These are phyloP conservation scores for Fusarium mangiferae DNA, from an alignment of 2,329 filamentous ascomycete species.

Conservation along the genomic window DNA sequence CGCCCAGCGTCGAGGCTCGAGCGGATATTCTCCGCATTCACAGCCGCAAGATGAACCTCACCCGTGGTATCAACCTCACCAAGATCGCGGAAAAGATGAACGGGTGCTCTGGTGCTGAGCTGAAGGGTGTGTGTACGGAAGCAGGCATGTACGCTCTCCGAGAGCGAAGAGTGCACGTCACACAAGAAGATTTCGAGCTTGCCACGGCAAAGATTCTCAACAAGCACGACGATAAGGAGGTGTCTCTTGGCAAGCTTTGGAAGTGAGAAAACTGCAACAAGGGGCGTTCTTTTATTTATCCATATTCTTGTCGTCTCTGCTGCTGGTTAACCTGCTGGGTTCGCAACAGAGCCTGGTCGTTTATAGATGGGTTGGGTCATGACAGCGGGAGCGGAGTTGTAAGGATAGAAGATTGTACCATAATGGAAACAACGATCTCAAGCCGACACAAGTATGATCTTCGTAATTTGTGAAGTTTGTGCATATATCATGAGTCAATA, in stretches of 20 bases:
- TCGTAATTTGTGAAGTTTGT: background rate
- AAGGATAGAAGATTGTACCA: constrained; percentile 51
- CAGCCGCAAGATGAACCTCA: constrained; percentile 98
- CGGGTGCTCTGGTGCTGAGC: constrained; percentile 94
- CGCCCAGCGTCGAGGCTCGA: constrained; percentile 93
- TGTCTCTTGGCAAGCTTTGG: constrained; percentile 86
- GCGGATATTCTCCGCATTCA: constrained; percentile 98
- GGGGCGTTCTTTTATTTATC: constrained; percentile 33
- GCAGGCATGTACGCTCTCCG: constrained; percentile 98
- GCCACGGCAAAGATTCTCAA: constrained; percentile 99
- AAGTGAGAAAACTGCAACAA: constrained; percentile 48
- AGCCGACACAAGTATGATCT: constrained; percentile 16
- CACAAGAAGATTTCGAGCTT: constrained; percentile 98
- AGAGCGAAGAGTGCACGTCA: constrained; percentile 96
- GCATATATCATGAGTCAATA: background rate
- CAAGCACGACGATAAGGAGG: constrained; percentile 99
- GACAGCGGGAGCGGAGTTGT: constrained; percentile 46
- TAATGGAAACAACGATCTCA: constrained; percentile 34
- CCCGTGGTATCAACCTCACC: constrained; percentile 93
- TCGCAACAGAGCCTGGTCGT: constrained; percentile 31
- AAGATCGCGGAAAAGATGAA: constrained; percentile 99
- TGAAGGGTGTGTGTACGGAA: constrained; percentile 99
- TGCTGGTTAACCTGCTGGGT: constrained; percentile 36
- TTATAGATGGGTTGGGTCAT: constrained; percentile 44
- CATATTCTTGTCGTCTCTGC: constrained; percentile 38